Percentiles rank a stretch among this genome's conserved stretches.
These are phyloP conservation scores for Trametes gibbosa DNA, from an alignment of 768 basidiomycete genomes.

Conservation along the genomic window DNA sequence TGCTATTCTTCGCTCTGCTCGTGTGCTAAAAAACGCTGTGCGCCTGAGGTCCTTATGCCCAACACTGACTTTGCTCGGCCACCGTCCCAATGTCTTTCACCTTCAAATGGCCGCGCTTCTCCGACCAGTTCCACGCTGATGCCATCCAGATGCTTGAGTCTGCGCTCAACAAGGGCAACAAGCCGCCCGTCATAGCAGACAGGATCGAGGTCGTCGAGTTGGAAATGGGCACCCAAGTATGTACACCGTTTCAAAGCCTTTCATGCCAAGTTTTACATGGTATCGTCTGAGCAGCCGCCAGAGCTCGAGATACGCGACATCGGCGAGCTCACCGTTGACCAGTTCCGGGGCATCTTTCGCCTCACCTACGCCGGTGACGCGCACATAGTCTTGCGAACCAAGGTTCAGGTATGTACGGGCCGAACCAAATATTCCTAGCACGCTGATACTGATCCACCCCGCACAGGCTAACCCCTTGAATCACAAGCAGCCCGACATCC, in stretches of 20 bases:
- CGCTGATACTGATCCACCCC: background rate
- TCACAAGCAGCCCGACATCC: constrained; percentile 88
- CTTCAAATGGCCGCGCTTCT: constrained; percentile 97
- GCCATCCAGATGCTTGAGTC: constrained; percentile 95
- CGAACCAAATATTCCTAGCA: background rate
- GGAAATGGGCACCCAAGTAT: constrained; percentile 97
- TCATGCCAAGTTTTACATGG: constrained; percentile 1
- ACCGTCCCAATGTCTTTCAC: constrained; percentile 70
- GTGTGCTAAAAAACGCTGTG: background rate
- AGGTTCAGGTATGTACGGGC: constrained; percentile 72
- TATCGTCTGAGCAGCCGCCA: constrained; percentile 64
- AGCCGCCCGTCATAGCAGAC: constrained; percentile 96
- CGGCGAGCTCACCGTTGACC: constrained; percentile 91
- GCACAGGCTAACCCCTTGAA: constrained; percentile 89
- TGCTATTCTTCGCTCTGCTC: background rate
- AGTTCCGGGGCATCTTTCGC: constrained; percentile 96
- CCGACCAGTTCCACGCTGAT: constrained; percentile 93
- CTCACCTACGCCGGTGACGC: constrained; percentile 95
- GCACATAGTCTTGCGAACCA: constrained; percentile 79
- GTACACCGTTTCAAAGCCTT: constrained; percentile 17
- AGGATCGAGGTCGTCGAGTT: constrained; percentile 96
- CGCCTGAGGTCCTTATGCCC: constrained; percentile 6
- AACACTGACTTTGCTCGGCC: background rate
- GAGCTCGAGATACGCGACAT: constrained; percentile 97
- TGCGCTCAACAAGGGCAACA: constrained; percentile 96